Evolutionary conservation across 352 stramenopile genomes (phyloP).

Genomic region (Albugo candida): DNA sequence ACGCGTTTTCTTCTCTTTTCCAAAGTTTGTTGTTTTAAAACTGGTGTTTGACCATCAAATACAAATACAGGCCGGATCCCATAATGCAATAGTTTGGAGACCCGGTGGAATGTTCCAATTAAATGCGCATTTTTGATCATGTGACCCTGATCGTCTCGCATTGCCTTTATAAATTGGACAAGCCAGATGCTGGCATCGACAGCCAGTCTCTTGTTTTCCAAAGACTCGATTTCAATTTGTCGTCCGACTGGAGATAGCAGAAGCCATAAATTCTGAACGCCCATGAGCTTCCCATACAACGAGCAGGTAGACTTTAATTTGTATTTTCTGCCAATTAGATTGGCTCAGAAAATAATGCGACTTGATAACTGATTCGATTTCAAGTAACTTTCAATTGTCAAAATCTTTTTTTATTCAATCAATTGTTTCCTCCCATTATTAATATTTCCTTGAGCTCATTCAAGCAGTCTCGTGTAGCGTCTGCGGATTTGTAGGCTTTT

Average conservation of each 20-base stretch:
- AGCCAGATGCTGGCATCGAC: slow-evolving; percentile 99
- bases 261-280: slow-evolving; percentile 96
- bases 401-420: no score
- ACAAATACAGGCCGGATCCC: slow-evolving; percentile 96
- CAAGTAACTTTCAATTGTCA: no score
- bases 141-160: slow-evolving; percentile 88
- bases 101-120: slow-evolving; percentile 85
- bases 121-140: slow-evolving; percentile 92
- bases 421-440: neutral
- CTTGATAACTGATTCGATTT: no score
- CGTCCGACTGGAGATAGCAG: slow-evolving; percentile 90
- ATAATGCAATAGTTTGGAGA: slow-evolving; percentile 90
- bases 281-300: slow-evolving; percentile 53
- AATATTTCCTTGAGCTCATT: neutral
- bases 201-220: slow-evolving; percentile 89
- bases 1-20: slow-evolving; percentile 38
- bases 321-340: no score
- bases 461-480: neutral
- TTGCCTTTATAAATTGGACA: slow-evolving; percentile 98
- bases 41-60: slow-evolving; percentile 95
- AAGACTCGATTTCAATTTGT: slow-evolving; percentile 95
- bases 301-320: no score
- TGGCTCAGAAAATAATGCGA: no score
- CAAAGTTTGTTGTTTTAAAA: slow-evolving; percentile 87
- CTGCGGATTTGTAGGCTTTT: neutral